These are phyloP conservation scores for Tuber microsphaerosporum DNA, from an alignment of 495 filamentous ascomycete genomes.

Conservation along the genomic window DNA sequence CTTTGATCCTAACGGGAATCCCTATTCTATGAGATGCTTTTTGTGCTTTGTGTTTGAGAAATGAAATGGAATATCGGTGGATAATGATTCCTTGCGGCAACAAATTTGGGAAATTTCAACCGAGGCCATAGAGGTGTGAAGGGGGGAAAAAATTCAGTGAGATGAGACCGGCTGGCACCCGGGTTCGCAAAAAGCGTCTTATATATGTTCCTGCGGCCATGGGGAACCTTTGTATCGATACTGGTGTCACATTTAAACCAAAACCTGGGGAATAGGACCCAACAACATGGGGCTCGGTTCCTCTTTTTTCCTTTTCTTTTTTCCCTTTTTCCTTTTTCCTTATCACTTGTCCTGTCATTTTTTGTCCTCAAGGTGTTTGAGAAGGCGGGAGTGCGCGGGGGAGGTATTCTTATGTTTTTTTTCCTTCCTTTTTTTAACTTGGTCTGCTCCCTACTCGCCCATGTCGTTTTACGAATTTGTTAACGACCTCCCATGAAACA, in stretches of 20 bases:
- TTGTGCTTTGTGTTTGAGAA: conserved; percentile 40
- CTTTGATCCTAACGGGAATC: conserved; percentile 37
- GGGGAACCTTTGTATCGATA: conserved; percentile 1
- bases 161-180: conserved; percentile 5
- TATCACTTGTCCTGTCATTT: neutral
- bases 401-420: neutral
- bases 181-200: conserved; percentile 2
- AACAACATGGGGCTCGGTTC: neutral
- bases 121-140: neutral
- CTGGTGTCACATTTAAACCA: conserved; percentile 1
- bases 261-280: neutral
- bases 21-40: conserved; percentile 38
- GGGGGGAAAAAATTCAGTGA: neutral
- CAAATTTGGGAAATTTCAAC: conserved; percentile 10
- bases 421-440: neutral
- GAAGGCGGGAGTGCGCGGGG: neutral
- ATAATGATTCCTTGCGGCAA: conserved; percentile 36
- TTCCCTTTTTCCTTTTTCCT: neutral
- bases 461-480: neutral
- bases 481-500: neutral
- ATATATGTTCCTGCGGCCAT: conserved; percentile 4
- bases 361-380: neutral
- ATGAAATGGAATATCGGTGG: conserved; percentile 40
- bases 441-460: neutral
- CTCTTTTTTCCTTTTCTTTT: too few species aligned